A percentile compares a stretch with the other conserved stretches of the same genome.
These are phyloP conservation scores for Trametes gibbosa DNA, from an alignment of 768 basidiomycete species.

Conservation along the genomic window DNA sequence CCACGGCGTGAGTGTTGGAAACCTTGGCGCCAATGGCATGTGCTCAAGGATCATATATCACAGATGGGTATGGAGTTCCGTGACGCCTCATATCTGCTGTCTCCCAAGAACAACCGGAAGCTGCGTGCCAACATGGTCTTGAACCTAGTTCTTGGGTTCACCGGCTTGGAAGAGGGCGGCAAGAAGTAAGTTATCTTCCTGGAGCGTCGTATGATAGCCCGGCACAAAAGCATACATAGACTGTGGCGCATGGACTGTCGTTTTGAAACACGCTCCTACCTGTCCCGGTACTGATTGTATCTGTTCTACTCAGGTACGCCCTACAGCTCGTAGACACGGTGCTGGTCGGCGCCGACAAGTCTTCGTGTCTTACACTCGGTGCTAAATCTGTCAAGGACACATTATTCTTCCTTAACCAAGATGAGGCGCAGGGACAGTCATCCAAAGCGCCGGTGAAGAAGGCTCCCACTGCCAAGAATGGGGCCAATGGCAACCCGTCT, in stretches of 20 bases:
- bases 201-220: neutral
- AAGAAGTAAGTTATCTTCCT: constrained; percentile 56
- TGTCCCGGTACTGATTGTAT: neutral
- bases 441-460: constrained; percentile 56
- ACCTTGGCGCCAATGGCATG: neutral
- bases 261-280: no score
- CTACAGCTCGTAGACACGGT: constrained; percentile 88
- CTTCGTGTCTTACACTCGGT: constrained; percentile 77
- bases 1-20: constrained; percentile 63
- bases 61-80: constrained; percentile 97
- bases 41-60: neutral
- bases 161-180: constrained; percentile 75
- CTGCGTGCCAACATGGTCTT: constrained; percentile 83
- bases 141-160: constrained; percentile 82
- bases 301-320: constrained; percentile 59
- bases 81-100: constrained; percentile 81
- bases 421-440: constrained; percentile 52
- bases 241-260: no score
- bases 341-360: constrained; percentile 64
- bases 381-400: constrained; percentile 83
- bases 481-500: constrained; percentile 58
- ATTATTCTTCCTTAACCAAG: constrained; percentile 76
- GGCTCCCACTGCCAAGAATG: constrained; percentile 43
- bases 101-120: constrained; percentile 70
- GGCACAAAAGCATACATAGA: no score